Evolutionary conservation across 2,329 filamentous ascomycete species (phyloP).

Genomic region (Fusarium miscanthi): DNA sequence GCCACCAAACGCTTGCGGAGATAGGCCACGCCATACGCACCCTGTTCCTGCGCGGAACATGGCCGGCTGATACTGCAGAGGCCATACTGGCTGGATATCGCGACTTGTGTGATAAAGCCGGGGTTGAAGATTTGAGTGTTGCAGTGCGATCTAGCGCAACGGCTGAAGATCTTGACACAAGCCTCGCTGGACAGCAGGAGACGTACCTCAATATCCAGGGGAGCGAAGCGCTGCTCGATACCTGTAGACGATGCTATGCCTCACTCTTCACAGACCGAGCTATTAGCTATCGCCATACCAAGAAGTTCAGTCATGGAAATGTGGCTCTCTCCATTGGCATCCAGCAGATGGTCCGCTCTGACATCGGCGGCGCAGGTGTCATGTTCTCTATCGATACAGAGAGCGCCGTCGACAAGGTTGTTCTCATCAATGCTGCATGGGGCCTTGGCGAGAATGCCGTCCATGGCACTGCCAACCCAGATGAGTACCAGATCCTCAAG

Average conservation of each 20-base stretch:
- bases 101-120: constrained; percentile 39
- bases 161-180: constrained; percentile 53
- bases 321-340: constrained; percentile 47
- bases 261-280: constrained; percentile 54
- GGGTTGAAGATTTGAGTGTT: constrained; percentile 45
- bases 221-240: constrained; percentile 46
- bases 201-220: constrained; percentile 52
- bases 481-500: constrained; percentile 55
- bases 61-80: constrained; percentile 45
- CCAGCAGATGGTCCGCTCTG: constrained; percentile 50
- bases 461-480: constrained; percentile 52
- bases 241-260: constrained; percentile 52
- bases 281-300: constrained; percentile 49
- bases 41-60: constrained; percentile 48
- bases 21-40: constrained; percentile 46
- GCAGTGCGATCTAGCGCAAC: constrained; percentile 54
- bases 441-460: constrained; percentile 54
- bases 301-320: constrained; percentile 44
- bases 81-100: constrained; percentile 47
- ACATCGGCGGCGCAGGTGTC: constrained; percentile 50
- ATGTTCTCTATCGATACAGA: constrained; percentile 56
- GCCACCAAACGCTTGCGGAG: constrained; percentile 45
- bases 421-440: constrained; percentile 53
- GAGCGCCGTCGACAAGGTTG: constrained; percentile 52
- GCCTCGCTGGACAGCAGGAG: constrained; percentile 54